Conservation (phyloP, 2,329 filamentous ascomycete genomes). For the Tolypocladium album region DNA sequence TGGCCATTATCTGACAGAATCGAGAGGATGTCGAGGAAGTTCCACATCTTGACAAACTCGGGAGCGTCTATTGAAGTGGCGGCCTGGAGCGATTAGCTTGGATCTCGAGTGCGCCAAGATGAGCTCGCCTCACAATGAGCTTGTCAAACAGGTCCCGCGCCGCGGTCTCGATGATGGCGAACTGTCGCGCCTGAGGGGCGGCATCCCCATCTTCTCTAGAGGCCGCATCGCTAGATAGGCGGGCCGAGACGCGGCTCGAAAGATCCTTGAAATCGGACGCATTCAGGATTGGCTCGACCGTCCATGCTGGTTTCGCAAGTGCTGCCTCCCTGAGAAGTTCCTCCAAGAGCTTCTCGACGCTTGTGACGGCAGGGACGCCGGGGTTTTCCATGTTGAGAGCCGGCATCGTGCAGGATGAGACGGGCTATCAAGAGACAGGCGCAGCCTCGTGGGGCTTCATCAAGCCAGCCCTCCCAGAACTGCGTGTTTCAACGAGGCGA, state of each 20-base stretch:
- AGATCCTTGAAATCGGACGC: slow-evolving; percentile 53
- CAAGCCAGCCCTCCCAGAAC: background rate
- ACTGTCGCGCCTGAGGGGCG: slow-evolving; percentile 41
- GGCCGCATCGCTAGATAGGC: slow-evolving; percentile 15
- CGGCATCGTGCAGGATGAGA: slow-evolving; percentile 31
- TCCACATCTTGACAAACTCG: slow-evolving; percentile 79
- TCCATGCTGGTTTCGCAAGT: slow-evolving; percentile 43
- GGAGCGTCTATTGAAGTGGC: slow-evolving; percentile 66
- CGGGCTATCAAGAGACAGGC: background rate
- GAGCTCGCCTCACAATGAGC: slow-evolving; percentile 51
- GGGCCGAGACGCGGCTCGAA: slow-evolving; percentile 30
- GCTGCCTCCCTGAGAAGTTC: slow-evolving; percentile 49
- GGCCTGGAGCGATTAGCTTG: slow-evolving; percentile 37
- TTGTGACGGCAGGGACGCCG: slow-evolving; percentile 40
- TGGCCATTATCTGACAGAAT: slow-evolving; percentile 74
- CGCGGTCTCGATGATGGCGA: slow-evolving; percentile 71
- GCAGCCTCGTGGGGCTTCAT: background rate
- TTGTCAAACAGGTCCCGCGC: slow-evolving; percentile 71
- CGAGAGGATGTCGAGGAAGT: slow-evolving; percentile 83
- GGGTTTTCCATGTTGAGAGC: slow-evolving; percentile 32
- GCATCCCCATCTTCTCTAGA: slow-evolving; percentile 18
- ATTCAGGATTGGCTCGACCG: slow-evolving; percentile 64
- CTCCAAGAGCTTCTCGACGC: slow-evolving; percentile 42
- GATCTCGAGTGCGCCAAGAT: background rate
- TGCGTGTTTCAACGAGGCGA: background rate